Base-by-base conservation (phyloP, 352 stramenopile species). In the Globisporangium mamillatum region DNA sequence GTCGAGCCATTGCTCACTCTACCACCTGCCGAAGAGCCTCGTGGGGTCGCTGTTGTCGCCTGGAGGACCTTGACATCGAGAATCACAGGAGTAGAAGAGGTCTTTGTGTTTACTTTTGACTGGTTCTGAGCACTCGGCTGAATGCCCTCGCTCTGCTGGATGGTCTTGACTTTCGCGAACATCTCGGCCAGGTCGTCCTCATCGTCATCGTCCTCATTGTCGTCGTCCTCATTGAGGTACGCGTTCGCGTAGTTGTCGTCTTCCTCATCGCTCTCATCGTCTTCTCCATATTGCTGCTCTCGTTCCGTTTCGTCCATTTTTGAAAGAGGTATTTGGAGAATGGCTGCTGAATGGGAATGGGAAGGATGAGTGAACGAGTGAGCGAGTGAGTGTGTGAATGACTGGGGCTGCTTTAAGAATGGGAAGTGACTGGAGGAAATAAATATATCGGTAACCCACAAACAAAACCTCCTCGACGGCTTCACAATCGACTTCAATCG, bases 151-250 rank as follows among this genome's bases (percentile, higher is more conserved):
- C 70, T 63, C 50, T 85, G 74, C 52, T 91, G 83, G 50, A 93
- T 84, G 3, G 67, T 90, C 54, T 90, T 71, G 9, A 91, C 81
- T 66, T 91, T 94, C 46, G 86, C 81, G 32, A 93, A 81, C 83
- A 92, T 91, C 24, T 81, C 80, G 8, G 84, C 81, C 4, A 92
- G 73, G 52, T 92, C 82, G 18, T 69, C 77, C n/a, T 80, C 81
- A 18, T 58, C 53, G 12, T 81, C 80, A 24, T 78, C 73, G 46
- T 79, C 64, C 3, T 70, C 70, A 6, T 82, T 74, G 32, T 53
- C 54, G 20, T 62, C 62, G 22, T 82, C 74, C 52, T 87, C 79
- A 10, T 84, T 71, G 10, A 80, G 61, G 60, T 90, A 78, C 3
- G 63, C 66, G 38, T 81, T 80, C 20, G 70, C 72, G 25, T 88